Base-by-base conservation (phyloP, 176 grass and related monocot genomes). In the Ananas comosus region DNA sequence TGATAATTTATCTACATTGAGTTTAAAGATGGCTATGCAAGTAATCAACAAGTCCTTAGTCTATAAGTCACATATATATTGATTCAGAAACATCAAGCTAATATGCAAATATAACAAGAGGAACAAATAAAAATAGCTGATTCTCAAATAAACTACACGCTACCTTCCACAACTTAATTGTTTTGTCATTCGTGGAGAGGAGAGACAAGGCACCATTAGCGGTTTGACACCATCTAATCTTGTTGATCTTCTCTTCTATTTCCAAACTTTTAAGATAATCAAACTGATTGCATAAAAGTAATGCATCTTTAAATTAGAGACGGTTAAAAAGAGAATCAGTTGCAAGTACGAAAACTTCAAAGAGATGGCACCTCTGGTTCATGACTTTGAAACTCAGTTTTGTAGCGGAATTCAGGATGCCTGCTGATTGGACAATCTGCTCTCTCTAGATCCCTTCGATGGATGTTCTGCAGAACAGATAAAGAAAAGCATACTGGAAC, bases 371-470 rank as follows among this genome's bases (percentile, higher is more conserved):
- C 95, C 95, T 99, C 95, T 74, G 95, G 95, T 75, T 99, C 95
- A 68, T 99, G 95, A 78, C 95, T 99, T 76, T 99, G 95, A 80
- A 99, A 99, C 80, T 99, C 95, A 2, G 95, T 99, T 85, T 86
- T 91, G 70, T 99, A 99, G 61, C 85, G 85, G 82, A 94, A 99
- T 66, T 99, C 95, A 57, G 95, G 85, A 78, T 99, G 95, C 68
- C 33, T 85, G 65, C 67, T 88, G 66, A 82, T 65, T 70, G 84
- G 78, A 88, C 86, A 86, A 82, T 99, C 95, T 51, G 63, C 59
- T 75, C 78, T 94, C 75, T 99, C 95, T 74, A 86, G 85, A 49
- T 94, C 95, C 75, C 72, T 99, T 82, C 90, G 83, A 76, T 50
- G 68, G 22, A 63, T 65, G 75, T 91, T 64, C 95, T 99, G 54